Base-by-base conservation (phyloP, 257 asterid genomes). In the Solanum chmielewskii region DNA sequence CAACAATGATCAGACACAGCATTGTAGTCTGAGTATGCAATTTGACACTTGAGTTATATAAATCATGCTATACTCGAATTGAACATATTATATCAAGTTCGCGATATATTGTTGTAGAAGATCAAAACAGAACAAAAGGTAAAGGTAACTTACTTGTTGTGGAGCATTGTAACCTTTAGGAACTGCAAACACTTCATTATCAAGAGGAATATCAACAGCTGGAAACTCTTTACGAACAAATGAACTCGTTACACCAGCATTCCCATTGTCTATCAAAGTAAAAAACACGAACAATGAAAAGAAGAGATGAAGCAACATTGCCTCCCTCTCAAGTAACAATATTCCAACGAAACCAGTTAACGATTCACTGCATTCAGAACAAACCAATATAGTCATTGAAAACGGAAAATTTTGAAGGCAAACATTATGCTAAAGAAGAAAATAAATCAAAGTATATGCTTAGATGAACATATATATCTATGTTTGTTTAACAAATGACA, bases 141-240 rank as follows among this genome's bases (percentile, higher is more conserved):
- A 10, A 9, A 49, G 29, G 29, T 45, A 25, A 52, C 98, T 93
- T 91, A 97, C 99, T 93, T 95, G 99, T 83, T 97, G 99, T 33
- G 99, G 98, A 47, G 98, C 96, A 91, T 97, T 97, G 83, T 92
- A 86, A 52, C 99, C 99, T 89, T 93, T 87, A 89, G 99, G 99
- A 86, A 93, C 89, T 5, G 93, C 96, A 91, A 97, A 95, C 35
- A 82, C 98, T 89, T 95, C 92, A 88, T 95, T 90, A 85, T 92
- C 98, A 39, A 97, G 96, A 78, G 99, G 98, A 88, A 97, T 97
- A 91, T 97, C 98, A 45, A 90, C 77, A 13, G 99, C 93, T 41
- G 99, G 99, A 95, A 94, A 95, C 91, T 94, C 96, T 9, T 85
- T 89, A 88, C 99, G 98, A 84, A 92, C 56, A 89, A 94, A 97